Conservation (phyloP, 768 basidiomycete genomes). For the Lentinula detonsa region DNA sequence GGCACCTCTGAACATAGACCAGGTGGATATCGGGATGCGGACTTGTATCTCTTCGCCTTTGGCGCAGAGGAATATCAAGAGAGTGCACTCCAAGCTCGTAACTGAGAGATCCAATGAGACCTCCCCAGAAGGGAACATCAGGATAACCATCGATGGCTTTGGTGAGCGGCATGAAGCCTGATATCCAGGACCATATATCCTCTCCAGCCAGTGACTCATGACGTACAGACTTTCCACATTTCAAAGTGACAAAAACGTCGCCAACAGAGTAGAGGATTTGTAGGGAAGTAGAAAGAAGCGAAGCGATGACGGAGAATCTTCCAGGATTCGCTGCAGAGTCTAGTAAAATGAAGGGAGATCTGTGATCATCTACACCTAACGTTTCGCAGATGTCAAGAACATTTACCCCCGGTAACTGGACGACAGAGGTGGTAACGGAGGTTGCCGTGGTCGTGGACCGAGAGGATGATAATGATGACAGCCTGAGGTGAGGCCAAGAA, state of each 20-base stretch:
- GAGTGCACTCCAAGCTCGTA: constrained; percentile 72
- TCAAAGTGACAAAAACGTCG: constrained; percentile 42
- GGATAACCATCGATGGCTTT: constrained; percentile 40
- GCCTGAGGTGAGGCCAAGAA: constrained; percentile 47
- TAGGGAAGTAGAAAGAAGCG: constrained; percentile 44
- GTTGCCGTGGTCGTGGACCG: constrained; percentile 14
- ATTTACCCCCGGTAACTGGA: constrained; percentile 23
- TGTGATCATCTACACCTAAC: constrained; percentile 53
- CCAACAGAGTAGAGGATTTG: constrained; percentile 55
- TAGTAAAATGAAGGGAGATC: constrained; percentile 60
- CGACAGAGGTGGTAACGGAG: neutral
- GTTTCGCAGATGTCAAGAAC: constrained; percentile 51
- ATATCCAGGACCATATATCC: constrained; percentile 73
- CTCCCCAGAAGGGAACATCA: constrained; percentile 78
- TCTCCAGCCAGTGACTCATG: constrained; percentile 38
- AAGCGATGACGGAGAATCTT: constrained; percentile 66
- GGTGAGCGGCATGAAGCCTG: constrained; percentile 55
- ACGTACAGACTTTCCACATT: constrained; percentile 24
- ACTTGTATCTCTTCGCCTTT: constrained; percentile 14
- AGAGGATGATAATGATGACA: constrained; percentile 18
- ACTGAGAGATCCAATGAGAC: constrained; percentile 69
- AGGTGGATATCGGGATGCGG: constrained; percentile 70
- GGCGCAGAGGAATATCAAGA: constrained; percentile 37
- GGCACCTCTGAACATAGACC: constrained; percentile 72
- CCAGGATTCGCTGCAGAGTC: constrained; percentile 78